Evolutionary conservation across 306 rosid genomes (phyloP).

Genomic region (Ochetophila trinervis): DNA sequence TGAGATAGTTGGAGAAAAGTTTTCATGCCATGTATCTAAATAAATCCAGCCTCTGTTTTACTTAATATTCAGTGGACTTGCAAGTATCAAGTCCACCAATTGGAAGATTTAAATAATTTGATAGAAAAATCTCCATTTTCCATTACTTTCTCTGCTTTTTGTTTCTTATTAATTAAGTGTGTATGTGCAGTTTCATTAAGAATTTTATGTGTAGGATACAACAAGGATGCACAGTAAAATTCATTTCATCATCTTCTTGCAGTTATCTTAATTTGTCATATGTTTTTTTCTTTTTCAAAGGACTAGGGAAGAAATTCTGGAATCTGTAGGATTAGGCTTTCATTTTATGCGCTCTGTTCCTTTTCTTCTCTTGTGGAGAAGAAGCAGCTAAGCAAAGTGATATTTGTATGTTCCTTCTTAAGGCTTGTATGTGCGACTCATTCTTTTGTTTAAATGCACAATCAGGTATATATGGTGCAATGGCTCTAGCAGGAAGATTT

Average conservation of each 20-base stretch:
- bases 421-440: background rate
- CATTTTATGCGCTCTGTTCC: background rate
- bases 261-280: too few species aligned
- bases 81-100: too few species aligned
- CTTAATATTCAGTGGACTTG: too few species aligned
- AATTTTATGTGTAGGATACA: too few species aligned
- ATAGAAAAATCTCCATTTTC: too few species aligned
- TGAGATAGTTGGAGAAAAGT: too few species aligned
- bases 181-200: too few species aligned
- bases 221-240: background rate
- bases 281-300: background rate
- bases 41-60: too few species aligned
- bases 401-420: background rate
- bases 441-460: background rate
- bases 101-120: too few species aligned
- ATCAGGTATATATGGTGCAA: constrained; percentile 89
- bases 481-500: constrained; percentile 86
- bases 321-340: background rate
- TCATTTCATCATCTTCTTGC: background rate
- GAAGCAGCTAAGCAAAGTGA: background rate
- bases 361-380: background rate
- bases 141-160: too few species aligned
- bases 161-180: too few species aligned
- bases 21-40: too few species aligned
- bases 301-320: background rate